Conservation (phyloP, 179 eudicot genomes). For the Patellifolia procumbens region DNA sequence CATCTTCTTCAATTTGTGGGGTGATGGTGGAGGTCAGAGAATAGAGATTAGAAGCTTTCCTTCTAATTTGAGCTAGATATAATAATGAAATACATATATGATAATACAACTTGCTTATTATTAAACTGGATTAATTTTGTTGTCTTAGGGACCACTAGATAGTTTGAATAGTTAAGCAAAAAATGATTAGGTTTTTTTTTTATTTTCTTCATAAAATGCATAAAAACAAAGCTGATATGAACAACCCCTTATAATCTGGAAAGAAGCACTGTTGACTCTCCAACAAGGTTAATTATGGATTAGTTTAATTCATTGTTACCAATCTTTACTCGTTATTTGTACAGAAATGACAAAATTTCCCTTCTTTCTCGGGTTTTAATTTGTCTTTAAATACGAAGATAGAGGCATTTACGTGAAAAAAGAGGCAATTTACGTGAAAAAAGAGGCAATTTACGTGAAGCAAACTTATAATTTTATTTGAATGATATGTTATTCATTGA, state of each 20-base stretch:
- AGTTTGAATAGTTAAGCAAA: neutral
- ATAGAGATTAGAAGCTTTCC: slow-evolving; percentile 13
- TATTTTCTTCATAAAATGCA: neutral
- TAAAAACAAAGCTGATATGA: slow-evolving; percentile 7
- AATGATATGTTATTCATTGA: too few relatives aligned
- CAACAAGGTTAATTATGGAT: neutral
- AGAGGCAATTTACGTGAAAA: neutral
- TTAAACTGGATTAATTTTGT: neutral
- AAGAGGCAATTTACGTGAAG: neutral
- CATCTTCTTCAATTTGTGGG: neutral
- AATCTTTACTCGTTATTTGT: neutral
- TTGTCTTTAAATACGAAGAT: neutral
- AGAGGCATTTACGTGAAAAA: neutral
- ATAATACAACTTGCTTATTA: slow-evolving; percentile 6
- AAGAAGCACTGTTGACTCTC: slow-evolving; percentile 2
- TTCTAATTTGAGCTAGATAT: neutral
- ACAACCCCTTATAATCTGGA: slow-evolving; percentile 22
- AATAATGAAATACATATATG: neutral
- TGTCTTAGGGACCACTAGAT: neutral
- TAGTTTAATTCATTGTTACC: neutral
- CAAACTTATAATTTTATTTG: too few relatives aligned
- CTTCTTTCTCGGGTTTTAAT: neutral
- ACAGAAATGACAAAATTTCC: slow-evolving; percentile 6
- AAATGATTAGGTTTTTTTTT: slow-evolving; percentile 17
- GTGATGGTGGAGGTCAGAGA: neutral